Evolutionary conservation across 2,329 filamentous ascomycete species (phyloP).

Genomic region (Orbilia blumenaviensis): DNA sequence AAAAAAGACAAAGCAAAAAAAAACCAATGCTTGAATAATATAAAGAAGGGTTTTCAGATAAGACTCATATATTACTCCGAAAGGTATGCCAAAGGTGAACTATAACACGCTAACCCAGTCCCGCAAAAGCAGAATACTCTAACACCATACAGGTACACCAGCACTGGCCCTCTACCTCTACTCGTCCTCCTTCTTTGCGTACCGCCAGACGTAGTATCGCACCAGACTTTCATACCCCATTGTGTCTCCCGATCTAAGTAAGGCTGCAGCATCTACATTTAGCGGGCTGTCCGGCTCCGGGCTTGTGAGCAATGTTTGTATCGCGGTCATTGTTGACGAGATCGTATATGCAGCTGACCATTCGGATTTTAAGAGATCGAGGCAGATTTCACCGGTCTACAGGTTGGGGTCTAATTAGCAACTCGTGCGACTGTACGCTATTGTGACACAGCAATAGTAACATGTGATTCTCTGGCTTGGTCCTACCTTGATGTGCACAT

Average conservation of each 20-base stretch:
- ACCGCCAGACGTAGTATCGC: constrained; percentile 66
- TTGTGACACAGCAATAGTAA: background rate
- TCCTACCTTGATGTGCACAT: constrained; percentile 70
- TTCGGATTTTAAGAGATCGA: constrained; percentile 79
- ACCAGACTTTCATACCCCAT: constrained; percentile 76
- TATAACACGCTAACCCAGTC: constrained; percentile 1
- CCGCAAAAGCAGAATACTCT: background rate
- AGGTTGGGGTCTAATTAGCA: background rate
- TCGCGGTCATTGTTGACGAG: constrained; percentile 75
- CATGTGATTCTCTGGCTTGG: background rate
- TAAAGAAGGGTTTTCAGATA: background rate
- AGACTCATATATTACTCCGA: background rate
- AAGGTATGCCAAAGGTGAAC: background rate
- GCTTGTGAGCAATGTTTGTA: constrained; percentile 74
- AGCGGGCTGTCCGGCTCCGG: constrained; percentile 79
- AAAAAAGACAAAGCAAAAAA: no score
- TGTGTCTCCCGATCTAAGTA: constrained; percentile 74
- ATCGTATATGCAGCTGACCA: constrained; percentile 91
- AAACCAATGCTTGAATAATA: no score
- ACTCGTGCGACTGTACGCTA: background rate
- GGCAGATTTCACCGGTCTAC: constrained; percentile 88
- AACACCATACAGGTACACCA: background rate
- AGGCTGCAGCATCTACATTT: constrained; percentile 79
- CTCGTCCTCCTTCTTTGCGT: constrained; percentile 30
- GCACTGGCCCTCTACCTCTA: background rate